Evolutionary conservation across 371 early-diverging fungal species (phyloP), one percentile per base, ranked within the genome.

Genomic region (Conidiobolus incongruus): DNA sequence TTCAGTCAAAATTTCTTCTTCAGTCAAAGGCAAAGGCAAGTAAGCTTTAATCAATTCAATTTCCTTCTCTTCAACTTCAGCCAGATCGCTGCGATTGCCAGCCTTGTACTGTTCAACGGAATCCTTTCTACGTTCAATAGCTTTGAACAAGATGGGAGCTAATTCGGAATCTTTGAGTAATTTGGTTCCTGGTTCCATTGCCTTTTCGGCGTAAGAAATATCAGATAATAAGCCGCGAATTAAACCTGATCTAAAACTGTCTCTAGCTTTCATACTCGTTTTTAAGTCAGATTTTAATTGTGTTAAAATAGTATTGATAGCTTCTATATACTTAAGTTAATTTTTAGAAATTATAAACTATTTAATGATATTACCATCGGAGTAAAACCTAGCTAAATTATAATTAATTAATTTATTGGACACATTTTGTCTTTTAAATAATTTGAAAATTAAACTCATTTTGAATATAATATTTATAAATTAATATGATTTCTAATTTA

Each of bases 111-210:
- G 63, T 32, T 44, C 26, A 24, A 77, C 60, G 13, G 82, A 75
- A 22, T 84, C 85, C 42, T 72, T 60, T 8, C 81, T 68, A 32
- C 61, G 62, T 56, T 77, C 76, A 39, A 82, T 72, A n/a, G 76
- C 67, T 28, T 70, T 66, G 51, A 75, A 80, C 29, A 83, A 53
- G 11, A 78, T 60, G 0, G 52, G 40, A 22, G 66, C 48, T 10
- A 70, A 45, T 31, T 67, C 66, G 39, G 61, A 54, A 45, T 71
- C 59, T 39, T 63, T 51, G 55, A 52, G 37, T 54, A 61, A 0
- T 26, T 38, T 2, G 10, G 19, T 15, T 47, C 52, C 36, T 52
- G 50, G 34, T 50, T 47, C n/a, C 51, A 53, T 0, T 47, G 72
- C 65, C 55, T 81, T 81, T 45, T 66, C 72, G 24, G 69, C 65